phyloP scores from a whole-genome alignment of 2,329 filamentous ascomycete species.

The Hyphodiscus sp. region DNA sequence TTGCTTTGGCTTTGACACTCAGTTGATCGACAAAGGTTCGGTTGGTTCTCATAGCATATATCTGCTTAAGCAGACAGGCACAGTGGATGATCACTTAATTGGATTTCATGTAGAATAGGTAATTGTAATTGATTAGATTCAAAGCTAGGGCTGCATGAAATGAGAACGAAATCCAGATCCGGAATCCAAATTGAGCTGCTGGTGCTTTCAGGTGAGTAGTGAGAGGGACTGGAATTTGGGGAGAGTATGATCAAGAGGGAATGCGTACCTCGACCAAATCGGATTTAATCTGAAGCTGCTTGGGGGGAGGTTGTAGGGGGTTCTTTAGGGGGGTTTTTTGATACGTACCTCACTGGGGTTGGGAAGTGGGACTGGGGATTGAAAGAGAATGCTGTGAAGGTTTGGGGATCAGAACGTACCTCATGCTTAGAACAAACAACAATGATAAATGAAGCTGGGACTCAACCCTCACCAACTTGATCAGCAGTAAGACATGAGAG shows the following conservation, averaged over 20 bases:
- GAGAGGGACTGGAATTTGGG: conserved; percentile 9
- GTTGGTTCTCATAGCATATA: too few species aligned
- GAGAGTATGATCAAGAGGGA: not conserved
- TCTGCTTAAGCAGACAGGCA: not conserved
- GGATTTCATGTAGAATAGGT: not conserved
- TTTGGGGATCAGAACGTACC: conserved; percentile 21
- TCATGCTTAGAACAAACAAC: conserved; percentile 11
- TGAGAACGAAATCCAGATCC: conserved; percentile 17
- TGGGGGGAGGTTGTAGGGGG: not conserved
- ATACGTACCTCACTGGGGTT: conserved; percentile 5
- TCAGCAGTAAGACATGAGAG: conserved; percentile 12
- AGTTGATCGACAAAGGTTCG: too few species aligned
- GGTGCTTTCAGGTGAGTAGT: conserved; percentile 28
- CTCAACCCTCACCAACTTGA: conserved; percentile 11
- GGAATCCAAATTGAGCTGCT: not conserved
- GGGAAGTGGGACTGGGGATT: not conserved
- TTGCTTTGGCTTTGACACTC: too few species aligned
- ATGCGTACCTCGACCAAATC: conserved; percentile 18
- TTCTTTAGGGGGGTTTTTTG: not conserved
- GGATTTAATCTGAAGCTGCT: not conserved
- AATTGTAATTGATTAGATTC: not conserved
- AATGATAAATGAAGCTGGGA: conserved; percentile 11
- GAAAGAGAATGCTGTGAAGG: not conserved
- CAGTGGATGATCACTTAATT: too few species aligned
- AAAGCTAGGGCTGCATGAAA: conserved; percentile 17